Base-by-base conservation (phyloP, 2,329 filamentous ascomycete genomes). In the Diplocarpon rosae region DNA sequence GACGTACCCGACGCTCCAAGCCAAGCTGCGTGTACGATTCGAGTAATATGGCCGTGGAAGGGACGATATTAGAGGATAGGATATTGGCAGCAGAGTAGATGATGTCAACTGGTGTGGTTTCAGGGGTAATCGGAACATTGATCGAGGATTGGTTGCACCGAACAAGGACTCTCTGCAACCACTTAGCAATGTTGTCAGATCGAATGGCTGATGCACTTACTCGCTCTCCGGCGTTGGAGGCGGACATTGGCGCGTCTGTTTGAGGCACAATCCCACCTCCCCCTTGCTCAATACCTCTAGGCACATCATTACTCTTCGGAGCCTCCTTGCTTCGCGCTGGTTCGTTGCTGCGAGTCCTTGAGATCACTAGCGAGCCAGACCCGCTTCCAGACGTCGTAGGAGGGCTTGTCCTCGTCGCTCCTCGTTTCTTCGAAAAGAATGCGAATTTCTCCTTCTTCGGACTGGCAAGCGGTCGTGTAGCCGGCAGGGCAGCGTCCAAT, bases 1-100 rank as follows among this genome's bases (percentile, higher is more conserved):
- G 80, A 33, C 90, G 82, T 20, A 96, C 66, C 1, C 85, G 83
- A 32, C 90, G 78, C 62, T 93, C 85, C 1, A 96, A 70, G 27
- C 86, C 86, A 1, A 92, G 72, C 36, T 79, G 73, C 15, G 71
- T 67, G 61, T 88, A 95, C 15, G 74, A 77, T 62, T 96, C 90
- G 14, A 88, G 64, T 10, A 95, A 62, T n/a, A 92, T 72, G 42
- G 80, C 83, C 11, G 71, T 75, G 10, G 72, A 67, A 0, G 80
- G 71, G 50, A 80, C 72, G 48, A 94, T 79, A 1, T 68, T 65
- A 45, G 82, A 75, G 14, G 73, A 71, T 56, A 88, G 71, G 52
- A 72, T 67, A 28, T 75, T 73, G 3, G 80, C 72, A 3, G 83
- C 79, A 24, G 79, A 76, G 47, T 72, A 72, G 33, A 95, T 72